A percentile compares a stretch with the other conserved stretches of the same genome.
phyloP scores from a whole-genome alignment of 1,139 yeast species.

The Scheffersomyces lignicola region DNA sequence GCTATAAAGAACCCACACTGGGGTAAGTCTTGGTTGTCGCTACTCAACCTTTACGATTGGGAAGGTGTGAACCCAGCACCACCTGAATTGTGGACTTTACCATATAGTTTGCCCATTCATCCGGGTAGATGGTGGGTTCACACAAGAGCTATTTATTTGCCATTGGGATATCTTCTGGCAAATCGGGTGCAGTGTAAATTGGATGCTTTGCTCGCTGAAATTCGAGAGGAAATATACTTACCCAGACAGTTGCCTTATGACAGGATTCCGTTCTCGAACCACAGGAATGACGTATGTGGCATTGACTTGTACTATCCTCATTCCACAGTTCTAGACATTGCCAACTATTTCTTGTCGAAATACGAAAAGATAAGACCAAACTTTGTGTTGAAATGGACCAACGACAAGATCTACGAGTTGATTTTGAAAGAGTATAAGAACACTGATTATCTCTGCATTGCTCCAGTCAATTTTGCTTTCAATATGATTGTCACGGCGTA shows the following conservation, averaged over 20 bases:
- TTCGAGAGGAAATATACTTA: conserved; percentile 75
- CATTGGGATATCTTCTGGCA: conserved; percentile 79
- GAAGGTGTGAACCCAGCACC: conserved; percentile 99
- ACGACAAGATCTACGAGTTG: conserved; percentile 56
- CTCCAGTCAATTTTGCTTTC: conserved; percentile 91
- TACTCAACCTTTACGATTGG: conserved; percentile 84
- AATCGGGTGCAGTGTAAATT: conserved; percentile 55
- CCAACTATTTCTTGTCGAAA: conserved; percentile 57
- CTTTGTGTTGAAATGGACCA: conserved; percentile 62
- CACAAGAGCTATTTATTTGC: conserved; percentile 87
- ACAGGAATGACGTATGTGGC: conserved; percentile 86
- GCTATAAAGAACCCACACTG: conserved; percentile 92
- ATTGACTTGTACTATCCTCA: conserved; percentile 95
- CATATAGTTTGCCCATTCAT: conserved; percentile 78
- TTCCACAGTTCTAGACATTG: conserved; percentile 60
- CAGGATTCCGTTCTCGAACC: conserved; percentile 61
- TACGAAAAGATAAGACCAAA: conserved; percentile 78
- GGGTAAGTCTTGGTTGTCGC: conserved; percentile 92
- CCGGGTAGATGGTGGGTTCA: conserved; percentile 99
- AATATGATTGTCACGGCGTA: conserved; percentile 67
- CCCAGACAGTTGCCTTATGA: conserved; percentile 55
- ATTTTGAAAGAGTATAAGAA: conserved; percentile 74
- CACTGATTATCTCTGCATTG: conserved; percentile 83
- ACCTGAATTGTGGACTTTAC: conserved; percentile 90
- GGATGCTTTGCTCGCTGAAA: conserved; percentile 60